These are phyloP conservation scores for Salinomyces thailandicus DNA, from an alignment of 2,329 filamentous ascomycete genomes.

Conservation along the genomic window DNA sequence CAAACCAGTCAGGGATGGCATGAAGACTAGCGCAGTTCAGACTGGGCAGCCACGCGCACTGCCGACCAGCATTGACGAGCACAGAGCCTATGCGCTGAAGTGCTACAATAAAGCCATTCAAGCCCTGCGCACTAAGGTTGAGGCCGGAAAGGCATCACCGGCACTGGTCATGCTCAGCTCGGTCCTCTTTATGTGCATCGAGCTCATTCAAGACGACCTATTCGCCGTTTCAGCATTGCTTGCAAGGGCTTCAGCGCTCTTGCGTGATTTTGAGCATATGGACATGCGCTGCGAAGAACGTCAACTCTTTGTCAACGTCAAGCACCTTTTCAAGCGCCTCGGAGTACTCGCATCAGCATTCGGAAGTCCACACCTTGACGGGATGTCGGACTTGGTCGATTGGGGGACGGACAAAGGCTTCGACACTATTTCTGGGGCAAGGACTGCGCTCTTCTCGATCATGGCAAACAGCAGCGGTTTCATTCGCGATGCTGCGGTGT, in stretches of 20 bases:
- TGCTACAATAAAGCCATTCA: constrained; percentile 19
- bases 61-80: constrained; percentile 5
- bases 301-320: constrained; percentile 6
- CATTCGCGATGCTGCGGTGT: constrained; percentile 1
- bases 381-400: neutral
- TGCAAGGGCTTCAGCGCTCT: constrained; percentile 11
- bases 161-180: constrained; percentile 17
- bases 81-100: constrained; percentile 10
- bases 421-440: constrained; percentile 3
- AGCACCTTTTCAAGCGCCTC: constrained; percentile 12
- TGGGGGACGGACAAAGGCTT: neutral
- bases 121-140: constrained; percentile 7
- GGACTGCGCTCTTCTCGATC: constrained; percentile 3
- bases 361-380: constrained; percentile 6
- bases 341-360: constrained; percentile 10
- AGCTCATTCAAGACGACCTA: constrained; percentile 17
- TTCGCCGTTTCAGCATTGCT: constrained; percentile 15
- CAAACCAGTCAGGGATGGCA: neutral
- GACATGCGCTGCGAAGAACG: constrained; percentile 3
- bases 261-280: constrained; percentile 7
- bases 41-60: neutral
- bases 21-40: constrained; percentile 1
- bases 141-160: constrained; percentile 7
- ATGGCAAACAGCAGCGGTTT: constrained; percentile 5
- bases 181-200: constrained; percentile 20